Evolutionary conservation across 495 filamentous ascomycete species (phyloP).

Genomic region (Chaetomium tenue): DNA sequence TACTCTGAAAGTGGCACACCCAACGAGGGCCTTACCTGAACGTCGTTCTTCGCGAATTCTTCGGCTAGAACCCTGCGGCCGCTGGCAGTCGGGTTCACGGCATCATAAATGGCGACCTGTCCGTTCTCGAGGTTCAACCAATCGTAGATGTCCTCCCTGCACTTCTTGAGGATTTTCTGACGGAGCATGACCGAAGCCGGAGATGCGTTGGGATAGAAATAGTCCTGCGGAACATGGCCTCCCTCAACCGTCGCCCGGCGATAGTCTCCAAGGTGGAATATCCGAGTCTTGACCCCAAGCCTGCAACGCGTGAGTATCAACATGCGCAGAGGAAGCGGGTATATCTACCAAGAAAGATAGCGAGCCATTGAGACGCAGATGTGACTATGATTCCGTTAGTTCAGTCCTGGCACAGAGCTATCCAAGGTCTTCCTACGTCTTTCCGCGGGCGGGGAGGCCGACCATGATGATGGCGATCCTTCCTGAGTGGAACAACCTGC

Average conservation of each 20-base stretch:
- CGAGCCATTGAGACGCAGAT: conserved; percentile 92
- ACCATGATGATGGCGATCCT: conserved; percentile 97
- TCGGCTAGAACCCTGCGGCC: conserved; percentile 87
- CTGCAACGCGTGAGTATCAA: conserved; percentile 44
- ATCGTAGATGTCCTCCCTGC: conserved; percentile 92
- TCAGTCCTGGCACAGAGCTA: not conserved
- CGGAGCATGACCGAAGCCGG: conserved; percentile 82
- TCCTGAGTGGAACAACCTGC: conserved; percentile 93
- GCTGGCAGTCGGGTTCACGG: conserved; percentile 85
- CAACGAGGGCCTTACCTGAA: conserved; percentile 60
- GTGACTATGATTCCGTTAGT: conserved; percentile 54
- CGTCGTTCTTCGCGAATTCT: conserved; percentile 94
- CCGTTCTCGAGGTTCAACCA: conserved; percentile 97
- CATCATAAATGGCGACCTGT: conserved; percentile 98
- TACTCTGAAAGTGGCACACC: not conserved
- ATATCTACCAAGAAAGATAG: conserved; percentile 84
- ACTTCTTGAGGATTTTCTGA: conserved; percentile 96
- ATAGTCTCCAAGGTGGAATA: conserved; percentile 97
- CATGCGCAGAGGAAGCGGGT: not conserved
- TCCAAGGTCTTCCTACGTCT: conserved; percentile 62
- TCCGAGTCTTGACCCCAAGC: conserved; percentile 96
- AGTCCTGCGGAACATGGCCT: conserved; percentile 90
- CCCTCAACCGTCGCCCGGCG: conserved; percentile 85
- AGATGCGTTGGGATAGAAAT: conserved; percentile 94
- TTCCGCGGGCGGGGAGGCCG: conserved; percentile 91